A percentile compares a stretch with the other conserved stretches of the same genome.
phyloP scores from a whole-genome alignment of 2,329 filamentous ascomycete genomes.

The Aspergillus intermedius region DNA sequence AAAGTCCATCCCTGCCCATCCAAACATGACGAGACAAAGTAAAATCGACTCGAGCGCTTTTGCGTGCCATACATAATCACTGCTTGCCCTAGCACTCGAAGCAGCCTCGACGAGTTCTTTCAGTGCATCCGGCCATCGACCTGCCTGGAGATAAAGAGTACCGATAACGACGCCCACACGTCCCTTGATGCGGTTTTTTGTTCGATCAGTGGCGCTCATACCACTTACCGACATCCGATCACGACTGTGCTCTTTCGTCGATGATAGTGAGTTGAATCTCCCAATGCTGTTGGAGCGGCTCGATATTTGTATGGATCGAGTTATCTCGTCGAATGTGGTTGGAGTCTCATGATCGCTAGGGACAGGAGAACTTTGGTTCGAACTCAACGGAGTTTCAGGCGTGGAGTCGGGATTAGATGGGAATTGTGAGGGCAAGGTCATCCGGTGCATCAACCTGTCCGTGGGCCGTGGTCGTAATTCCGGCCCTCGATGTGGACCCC shows the following conservation, averaged over 20 bases:
- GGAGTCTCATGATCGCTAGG: constrained; percentile 38
- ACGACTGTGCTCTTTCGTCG: constrained; percentile 50
- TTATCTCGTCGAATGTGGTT: constrained; percentile 51
- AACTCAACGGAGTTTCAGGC: constrained; percentile 33
- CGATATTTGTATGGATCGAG: constrained; percentile 36
- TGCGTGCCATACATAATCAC: constrained; percentile 95
- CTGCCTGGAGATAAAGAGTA: constrained; percentile 79
- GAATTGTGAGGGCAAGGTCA: constrained; percentile 68
- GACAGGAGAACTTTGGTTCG: constrained; percentile 29
- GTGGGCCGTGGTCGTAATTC: constrained; percentile 36
- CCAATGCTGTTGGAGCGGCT: constrained; percentile 34
- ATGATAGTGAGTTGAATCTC: constrained; percentile 31
- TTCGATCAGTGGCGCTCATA: constrained; percentile 70
- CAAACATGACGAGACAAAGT: constrained; percentile 73
- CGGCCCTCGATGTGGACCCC: constrained; percentile 46
- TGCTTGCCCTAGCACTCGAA: constrained; percentile 66
- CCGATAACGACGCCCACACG: constrained; percentile 74
- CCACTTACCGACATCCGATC: constrained; percentile 59
- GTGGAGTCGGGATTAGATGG: constrained; percentile 40
- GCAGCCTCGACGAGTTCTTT: constrained; percentile 77
- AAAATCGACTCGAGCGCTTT: constrained; percentile 87
- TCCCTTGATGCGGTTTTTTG: constrained; percentile 72
- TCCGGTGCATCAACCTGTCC: constrained; percentile 61
- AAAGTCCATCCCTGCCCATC: constrained; percentile 79
- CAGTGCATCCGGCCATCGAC: constrained; percentile 82